A percentile compares a stretch with the other conserved stretches of the same genome.
phyloP scores from a whole-genome alignment of 2,329 filamentous ascomycete genomes.

The Beauveria caledonica region DNA sequence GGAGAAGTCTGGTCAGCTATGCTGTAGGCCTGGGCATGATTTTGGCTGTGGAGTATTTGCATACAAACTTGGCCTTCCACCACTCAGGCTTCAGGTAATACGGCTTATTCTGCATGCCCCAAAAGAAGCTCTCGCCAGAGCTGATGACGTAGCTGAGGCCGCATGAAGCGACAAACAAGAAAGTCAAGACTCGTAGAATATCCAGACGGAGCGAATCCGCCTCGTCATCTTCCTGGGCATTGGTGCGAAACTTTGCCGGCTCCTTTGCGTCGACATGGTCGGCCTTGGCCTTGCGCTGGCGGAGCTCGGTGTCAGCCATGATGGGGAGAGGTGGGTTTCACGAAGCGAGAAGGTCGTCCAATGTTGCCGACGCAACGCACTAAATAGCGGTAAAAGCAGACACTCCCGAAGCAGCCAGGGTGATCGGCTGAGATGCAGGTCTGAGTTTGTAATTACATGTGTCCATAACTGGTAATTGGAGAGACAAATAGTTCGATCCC shows the following conservation, averaged over 20 bases:
- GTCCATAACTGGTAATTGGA: constrained; percentile 3
- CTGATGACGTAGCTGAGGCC: constrained; percentile 71
- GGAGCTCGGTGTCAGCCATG: constrained; percentile 33
- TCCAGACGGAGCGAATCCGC: constrained; percentile 49
- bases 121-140: constrained; percentile 59
- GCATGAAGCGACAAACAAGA: constrained; percentile 56
- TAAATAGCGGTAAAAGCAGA: not conserved
- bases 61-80: constrained; percentile 55
- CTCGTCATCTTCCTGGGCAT: constrained; percentile 48
- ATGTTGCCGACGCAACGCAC: not conserved
- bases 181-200: constrained; percentile 59
- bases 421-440: constrained; percentile 1
- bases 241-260: not conserved
- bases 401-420: not conserved
- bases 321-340: constrained; percentile 9
- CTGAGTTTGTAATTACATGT: constrained; percentile 1
- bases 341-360: not conserved
- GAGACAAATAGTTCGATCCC: not conserved
- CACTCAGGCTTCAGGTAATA: constrained; percentile 50
- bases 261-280: constrained; percentile 12
- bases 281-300: constrained; percentile 35
- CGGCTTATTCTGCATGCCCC: constrained; percentile 54
- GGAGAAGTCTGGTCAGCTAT: constrained; percentile 7
- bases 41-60: constrained; percentile 18
- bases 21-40: not conserved